Evolutionary conservation across 2,329 filamentous ascomycete genomes (phyloP).

Genomic region (Ilyonectria sp.): DNA sequence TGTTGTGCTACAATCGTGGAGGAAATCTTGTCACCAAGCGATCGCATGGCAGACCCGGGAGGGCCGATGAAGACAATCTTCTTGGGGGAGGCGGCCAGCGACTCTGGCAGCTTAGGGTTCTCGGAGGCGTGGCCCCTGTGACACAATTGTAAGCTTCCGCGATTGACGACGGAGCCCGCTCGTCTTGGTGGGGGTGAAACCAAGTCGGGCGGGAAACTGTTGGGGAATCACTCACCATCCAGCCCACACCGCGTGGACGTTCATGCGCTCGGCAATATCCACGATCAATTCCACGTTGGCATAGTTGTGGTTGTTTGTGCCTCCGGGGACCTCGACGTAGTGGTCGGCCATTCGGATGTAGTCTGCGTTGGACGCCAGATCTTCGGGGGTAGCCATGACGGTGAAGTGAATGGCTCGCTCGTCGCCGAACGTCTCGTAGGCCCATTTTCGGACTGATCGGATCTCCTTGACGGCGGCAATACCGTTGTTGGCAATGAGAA

Average conservation of each 20-base stretch:
- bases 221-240: conserved; percentile 80
- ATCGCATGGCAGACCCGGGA: conserved; percentile 98
- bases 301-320: conserved; percentile 99
- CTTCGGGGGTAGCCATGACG: conserved; percentile 99
- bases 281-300: conserved; percentile 99
- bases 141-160: conserved; percentile 29
- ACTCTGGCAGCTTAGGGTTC: conserved; percentile 97
- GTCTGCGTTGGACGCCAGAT: conserved; percentile 96
- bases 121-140: conserved; percentile 97
- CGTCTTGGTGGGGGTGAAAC: conserved; percentile 1
- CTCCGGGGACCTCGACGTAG: conserved; percentile 98
- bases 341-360: conserved; percentile 99
- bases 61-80: conserved; percentile 99
- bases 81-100: conserved; percentile 93
- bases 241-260: conserved; percentile 98
- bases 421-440: conserved; percentile 99
- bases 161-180: background rate
- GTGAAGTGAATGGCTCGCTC: conserved; percentile 99
- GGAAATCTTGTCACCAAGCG: conserved; percentile 98
- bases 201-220: conserved; percentile 21
- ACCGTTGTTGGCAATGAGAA: conserved; percentile 99
- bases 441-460: conserved; percentile 99
- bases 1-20: conserved; percentile 99
- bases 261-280: conserved; percentile 98
- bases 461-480: conserved; percentile 99